phyloP scores from a whole-genome alignment of 768 basidiomycete species.

The Trametes cingulata region DNA sequence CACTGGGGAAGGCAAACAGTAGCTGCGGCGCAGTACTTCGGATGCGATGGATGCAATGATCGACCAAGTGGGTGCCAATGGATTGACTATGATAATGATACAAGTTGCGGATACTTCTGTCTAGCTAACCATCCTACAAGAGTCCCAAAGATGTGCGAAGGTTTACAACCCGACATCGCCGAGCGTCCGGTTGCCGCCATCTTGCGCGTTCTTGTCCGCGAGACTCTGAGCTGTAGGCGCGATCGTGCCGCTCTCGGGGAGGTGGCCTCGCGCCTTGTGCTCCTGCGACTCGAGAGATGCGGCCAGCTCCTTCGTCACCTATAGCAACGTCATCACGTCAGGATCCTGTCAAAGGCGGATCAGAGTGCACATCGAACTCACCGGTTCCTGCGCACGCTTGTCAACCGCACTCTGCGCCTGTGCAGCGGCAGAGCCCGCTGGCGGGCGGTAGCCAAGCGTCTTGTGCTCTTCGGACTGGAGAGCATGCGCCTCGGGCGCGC shows the following conservation, averaged over 20 bases:
- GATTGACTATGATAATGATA: too few species aligned
- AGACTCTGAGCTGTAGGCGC: slow-evolving; percentile 25
- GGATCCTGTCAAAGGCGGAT: background rate
- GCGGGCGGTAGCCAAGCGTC: slow-evolving; percentile 28
- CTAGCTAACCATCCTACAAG: too few species aligned
- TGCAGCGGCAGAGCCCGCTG: slow-evolving; percentile 26
- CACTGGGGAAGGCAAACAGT: too few species aligned
- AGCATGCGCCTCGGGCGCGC: slow-evolving; percentile 22
- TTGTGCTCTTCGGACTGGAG: slow-evolving; percentile 31
- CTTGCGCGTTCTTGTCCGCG: slow-evolving; percentile 25
- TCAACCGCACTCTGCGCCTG: slow-evolving; percentile 28
- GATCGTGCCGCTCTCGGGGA: slow-evolving; percentile 24
- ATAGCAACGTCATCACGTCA: background rate
- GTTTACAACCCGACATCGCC: background rate
- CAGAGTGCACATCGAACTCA: background rate
- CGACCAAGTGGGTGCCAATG: too few species aligned
- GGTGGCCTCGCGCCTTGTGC: slow-evolving; percentile 23
- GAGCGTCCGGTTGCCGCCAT: slow-evolving; percentile 10
- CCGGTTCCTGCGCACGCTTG: slow-evolving; percentile 16
- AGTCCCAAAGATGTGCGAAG: too few species aligned
- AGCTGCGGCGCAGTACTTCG: too few species aligned
- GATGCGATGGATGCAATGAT: too few species aligned
- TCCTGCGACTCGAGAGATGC: slow-evolving; percentile 24
- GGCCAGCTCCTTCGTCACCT: slow-evolving; percentile 23
- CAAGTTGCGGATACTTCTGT: too few species aligned